Evolutionary conservation across 371 early-diverging fungal species (phyloP).

Genomic region (Choanephora cucurbitarum): DNA sequence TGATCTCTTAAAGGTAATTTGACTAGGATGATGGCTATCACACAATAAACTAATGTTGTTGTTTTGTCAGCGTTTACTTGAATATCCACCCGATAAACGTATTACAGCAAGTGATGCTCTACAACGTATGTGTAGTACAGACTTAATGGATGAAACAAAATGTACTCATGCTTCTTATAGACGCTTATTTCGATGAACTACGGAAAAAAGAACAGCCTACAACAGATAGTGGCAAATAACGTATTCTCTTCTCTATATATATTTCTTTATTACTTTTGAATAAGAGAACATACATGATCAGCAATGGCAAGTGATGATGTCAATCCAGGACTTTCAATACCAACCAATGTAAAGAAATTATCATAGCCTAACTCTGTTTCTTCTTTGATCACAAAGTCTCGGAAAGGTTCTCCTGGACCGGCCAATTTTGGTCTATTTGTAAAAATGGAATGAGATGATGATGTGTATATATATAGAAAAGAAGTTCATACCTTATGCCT

Average conservation of each 20-base stretch:
- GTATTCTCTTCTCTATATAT: too few species aligned
- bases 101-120: slow-evolving; percentile 75
- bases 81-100: slow-evolving; percentile 77
- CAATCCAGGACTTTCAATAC: slow-evolving; percentile 91
- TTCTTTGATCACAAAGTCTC: slow-evolving; percentile 79
- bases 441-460: too few species aligned
- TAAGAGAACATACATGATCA: slow-evolving; percentile 55
- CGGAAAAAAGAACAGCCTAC: slow-evolving; percentile 38
- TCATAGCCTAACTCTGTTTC: slow-evolving; percentile 46
- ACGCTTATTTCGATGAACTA: slow-evolving; percentile 56
- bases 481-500: slow-evolving; percentile 77
- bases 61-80: slow-evolving; percentile 57
- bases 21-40: too few species aligned
- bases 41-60: too few species aligned
- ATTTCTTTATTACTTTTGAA: too few species aligned
- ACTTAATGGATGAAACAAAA: too few species aligned
- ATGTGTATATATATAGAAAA: too few species aligned
- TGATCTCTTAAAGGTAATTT: slow-evolving; percentile 72
- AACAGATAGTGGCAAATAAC: slow-evolving; percentile 11
- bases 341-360: slow-evolving; percentile 75
- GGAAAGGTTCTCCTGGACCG: slow-evolving; percentile 69
- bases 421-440: slow-evolving; percentile 84
- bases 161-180: slow-evolving; percentile 17
- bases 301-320: slow-evolving; percentile 88
- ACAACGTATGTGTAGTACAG: slow-evolving; percentile 49